Evolutionary conservation across 257 asterid species (phyloP), one percentile per base, ranked within the genome.

Genomic region (Nicotiana undulata): DNA sequence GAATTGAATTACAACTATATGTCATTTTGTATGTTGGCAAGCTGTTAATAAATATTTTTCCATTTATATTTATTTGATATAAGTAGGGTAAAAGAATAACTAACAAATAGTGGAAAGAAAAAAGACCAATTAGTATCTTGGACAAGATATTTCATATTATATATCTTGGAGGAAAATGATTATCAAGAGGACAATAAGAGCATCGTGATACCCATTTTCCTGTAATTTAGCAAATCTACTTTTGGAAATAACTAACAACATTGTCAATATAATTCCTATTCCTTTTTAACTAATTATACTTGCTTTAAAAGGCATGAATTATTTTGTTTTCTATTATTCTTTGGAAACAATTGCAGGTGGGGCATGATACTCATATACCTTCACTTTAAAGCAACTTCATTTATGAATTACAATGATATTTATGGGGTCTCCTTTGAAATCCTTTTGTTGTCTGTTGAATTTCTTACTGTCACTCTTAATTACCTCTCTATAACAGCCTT

Each of bases 331-430:
- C 83, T 80, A 68, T 84, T 81, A 79, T 80, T 80, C 84, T 81
- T 85, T 26, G 53, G 68, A 83, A 74, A 83, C 44, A 40, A 82
- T 87, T 83, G 88, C 85, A 80, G 80, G 86, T 82, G 80, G 68
- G 82, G 84, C 82, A 63, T 84, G 28, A 85, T 13, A n/a, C 55
- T 29, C 58, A 0, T 68, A 65, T 63, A 28, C 77, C 76, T 76
- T 81, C 86, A 82, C 82, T 66, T 74, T 85, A 89, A 89, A 91
- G 88, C 82, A 87, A 56, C 93, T 89, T 92, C 86, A 76, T 77
- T 84, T 86, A 34, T 13, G 26, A 77, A 20, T 77, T 59, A 88
- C 78, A 91, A 90, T 90, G 81, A 32, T 77, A 75, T 82, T 26
- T 11, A 79, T 65, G 88, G 91, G 90, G 55, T 88, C 91, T 26